Evolutionary conservation across 2,329 filamentous ascomycete species (phyloP), one percentile per base, ranked within the genome.

Genomic region (Rosellinia necatrix): DNA sequence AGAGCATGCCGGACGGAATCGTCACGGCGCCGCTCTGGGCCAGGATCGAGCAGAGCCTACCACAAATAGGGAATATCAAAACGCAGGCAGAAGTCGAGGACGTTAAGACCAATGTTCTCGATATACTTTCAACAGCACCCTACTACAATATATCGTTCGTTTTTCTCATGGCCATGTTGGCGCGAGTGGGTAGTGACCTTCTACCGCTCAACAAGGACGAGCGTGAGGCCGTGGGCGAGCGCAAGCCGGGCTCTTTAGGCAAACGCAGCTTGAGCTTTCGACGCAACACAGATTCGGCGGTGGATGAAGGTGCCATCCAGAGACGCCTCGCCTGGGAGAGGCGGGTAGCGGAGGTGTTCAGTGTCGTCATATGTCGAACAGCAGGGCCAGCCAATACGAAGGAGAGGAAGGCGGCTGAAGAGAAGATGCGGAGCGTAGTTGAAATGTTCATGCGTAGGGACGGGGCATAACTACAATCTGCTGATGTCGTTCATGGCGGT

Each of bases 111-210:
- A 68, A 74, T 3, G 71, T 94, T 1, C 82, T 96, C 4, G 92
- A 97, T 63, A 81, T 88, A 2, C 80, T 97, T 2, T 82, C 88
- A 0, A 77, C 82, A 2, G 81, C 84, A 0, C 89, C 91, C 0
- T 87, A 88, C 46, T 89, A 96, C 73, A 94, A 91, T 68, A 92
- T 96, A 52, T 89, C 89, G 0, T 96, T 97, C 67, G 89, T 96
- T 2, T 92, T 97, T 62, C 76, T 97, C 13, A 91, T 88, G 0
- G 86, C 90, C 7, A 92, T 92, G 73, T 79, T 97, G 1, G 74
- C 78, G 2, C 77, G 79, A 3, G 74, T 83, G 1, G 75, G 78
- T 1, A 70, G 74, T 0, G 82, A 85, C 51, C 71, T 85, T 5
- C 70, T 68, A 35, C 80, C 64, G 21, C 63, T 79, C 1, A 73